These are phyloP conservation scores for Diplosphaera chodatii DNA, from an alignment of 139 green algal genomes.

Conservation along the genomic window DNA sequence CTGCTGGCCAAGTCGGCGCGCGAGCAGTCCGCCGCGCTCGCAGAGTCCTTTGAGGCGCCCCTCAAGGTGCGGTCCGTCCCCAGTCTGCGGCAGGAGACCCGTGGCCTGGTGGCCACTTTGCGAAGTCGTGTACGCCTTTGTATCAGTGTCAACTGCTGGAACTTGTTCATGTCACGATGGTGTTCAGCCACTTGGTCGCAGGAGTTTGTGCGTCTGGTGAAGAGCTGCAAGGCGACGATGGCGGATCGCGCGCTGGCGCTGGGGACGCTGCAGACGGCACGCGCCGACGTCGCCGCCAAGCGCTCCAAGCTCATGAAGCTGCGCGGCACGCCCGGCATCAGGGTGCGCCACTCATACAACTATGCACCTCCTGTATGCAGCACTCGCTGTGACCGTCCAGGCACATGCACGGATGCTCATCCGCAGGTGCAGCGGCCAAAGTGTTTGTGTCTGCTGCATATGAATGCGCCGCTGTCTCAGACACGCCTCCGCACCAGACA, in stretches of 20 bases:
- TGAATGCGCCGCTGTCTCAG: too few relatives aligned
- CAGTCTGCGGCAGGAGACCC: background rate
- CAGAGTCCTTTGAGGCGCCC: conserved; percentile 70
- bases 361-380: too few relatives aligned
- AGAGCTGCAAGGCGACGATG: conserved; percentile 60
- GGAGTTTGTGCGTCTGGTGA: conserved; percentile 67
- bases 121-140: too few relatives aligned
- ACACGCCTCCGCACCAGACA: too few relatives aligned
- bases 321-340: conserved; percentile 63
- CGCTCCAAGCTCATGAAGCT: conserved; percentile 68
- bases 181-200: background rate
- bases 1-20: conserved; percentile 14
- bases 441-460: too few relatives aligned
- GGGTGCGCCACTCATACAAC: too few relatives aligned
- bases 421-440: too few relatives aligned
- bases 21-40: conserved; percentile 24
- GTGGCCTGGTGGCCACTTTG: too few relatives aligned
- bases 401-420: too few relatives aligned
- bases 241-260: conserved; percentile 54
- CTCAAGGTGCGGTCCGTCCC: conserved; percentile 61
- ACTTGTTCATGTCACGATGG: too few relatives aligned
- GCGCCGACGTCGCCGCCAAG: conserved; percentile 57
- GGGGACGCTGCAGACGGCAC: conserved; percentile 27
- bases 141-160: too few relatives aligned
- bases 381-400: too few relatives aligned